Conservation (phyloP, 202 grass and related monocot species). For the Cymbopogon flexuosus region DNA sequence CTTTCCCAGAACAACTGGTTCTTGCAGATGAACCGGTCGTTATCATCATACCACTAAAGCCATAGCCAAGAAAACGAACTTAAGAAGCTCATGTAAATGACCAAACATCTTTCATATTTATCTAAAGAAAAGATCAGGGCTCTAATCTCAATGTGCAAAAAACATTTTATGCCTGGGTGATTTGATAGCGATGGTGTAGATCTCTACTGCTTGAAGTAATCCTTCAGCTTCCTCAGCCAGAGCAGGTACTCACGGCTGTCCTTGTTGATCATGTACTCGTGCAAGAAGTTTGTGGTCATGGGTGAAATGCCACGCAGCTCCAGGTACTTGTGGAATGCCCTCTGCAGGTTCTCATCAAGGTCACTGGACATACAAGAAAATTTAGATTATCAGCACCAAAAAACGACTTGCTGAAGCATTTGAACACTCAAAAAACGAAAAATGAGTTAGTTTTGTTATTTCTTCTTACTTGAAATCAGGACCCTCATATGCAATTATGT, state of each 20-base stretch:
- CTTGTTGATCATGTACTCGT: slow-evolving; percentile 95
- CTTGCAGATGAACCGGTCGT: background rate
- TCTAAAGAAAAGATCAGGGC: background rate
- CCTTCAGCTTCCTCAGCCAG: slow-evolving; percentile 82
- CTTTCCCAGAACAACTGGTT: background rate
- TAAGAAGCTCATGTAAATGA: background rate
- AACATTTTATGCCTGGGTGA: background rate
- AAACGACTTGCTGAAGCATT: background rate
- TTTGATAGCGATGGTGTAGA: background rate
- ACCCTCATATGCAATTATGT: slow-evolving; percentile 69
- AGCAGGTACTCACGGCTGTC: slow-evolving; percentile 82
- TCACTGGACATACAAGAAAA: slow-evolving; percentile 50
- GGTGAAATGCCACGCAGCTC: slow-evolving; percentile 77
- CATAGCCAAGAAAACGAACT: background rate
- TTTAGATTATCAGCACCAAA: background rate
- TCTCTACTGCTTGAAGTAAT: slow-evolving; percentile 56
- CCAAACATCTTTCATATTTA: background rate
- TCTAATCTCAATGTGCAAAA: slow-evolving; percentile 5
- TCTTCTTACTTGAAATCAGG: slow-evolving; percentile 83
- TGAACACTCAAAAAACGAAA: background rate
- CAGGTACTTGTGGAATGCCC: slow-evolving; percentile 87
- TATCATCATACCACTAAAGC: slow-evolving; percentile 9
- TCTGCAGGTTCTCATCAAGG: slow-evolving; percentile 89
- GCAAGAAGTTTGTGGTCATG: slow-evolving; percentile 83
- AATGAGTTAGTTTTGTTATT: background rate